A percentile compares a stretch with the other conserved stretches of the same genome.
phyloP scores from a whole-genome alignment of 2,329 filamentous ascomycete genomes.

The Aspergillus pseudotamarii region DNA sequence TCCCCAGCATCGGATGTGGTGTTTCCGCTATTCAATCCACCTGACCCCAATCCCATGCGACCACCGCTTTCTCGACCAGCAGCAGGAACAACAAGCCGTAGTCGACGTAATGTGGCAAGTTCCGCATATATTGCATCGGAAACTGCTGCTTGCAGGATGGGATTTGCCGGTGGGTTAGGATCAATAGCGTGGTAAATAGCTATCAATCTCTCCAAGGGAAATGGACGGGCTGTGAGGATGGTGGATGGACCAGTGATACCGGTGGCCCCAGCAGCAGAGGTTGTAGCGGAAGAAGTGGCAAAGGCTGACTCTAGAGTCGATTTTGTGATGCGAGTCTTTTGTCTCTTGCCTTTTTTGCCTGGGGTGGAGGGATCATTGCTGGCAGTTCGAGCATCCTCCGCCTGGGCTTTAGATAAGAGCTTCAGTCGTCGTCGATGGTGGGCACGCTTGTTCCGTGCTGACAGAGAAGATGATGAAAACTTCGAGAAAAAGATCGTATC shows the following conservation, averaged over 20 bases:
- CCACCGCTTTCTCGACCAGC: conserved; percentile 36
- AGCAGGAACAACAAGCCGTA: conserved; percentile 50
- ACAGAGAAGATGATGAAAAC: conserved; percentile 47
- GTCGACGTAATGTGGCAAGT: conserved; percentile 48
- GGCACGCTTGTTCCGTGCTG: conserved; percentile 47
- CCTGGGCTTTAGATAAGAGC: conserved; percentile 42
- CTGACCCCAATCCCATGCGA: conserved; percentile 25
- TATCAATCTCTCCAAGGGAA: conserved; percentile 49
- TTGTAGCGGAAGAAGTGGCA: conserved; percentile 41
- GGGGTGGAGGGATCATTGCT: conserved; percentile 32
- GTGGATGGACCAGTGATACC: conserved; percentile 42
- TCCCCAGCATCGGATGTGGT: conserved; percentile 45
- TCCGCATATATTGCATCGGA: conserved; percentile 50
- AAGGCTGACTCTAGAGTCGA: conserved; percentile 44
- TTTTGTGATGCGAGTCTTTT: conserved; percentile 45
- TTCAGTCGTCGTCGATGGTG: conserved; percentile 47
- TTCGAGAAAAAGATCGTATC: conserved; percentile 55
- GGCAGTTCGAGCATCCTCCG: conserved; percentile 36
- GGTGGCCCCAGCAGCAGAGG: conserved; percentile 32
- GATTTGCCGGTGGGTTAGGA: conserved; percentile 46
- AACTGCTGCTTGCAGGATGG: conserved; percentile 37
- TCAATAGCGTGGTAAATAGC: conserved; percentile 53
- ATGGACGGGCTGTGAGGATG: conserved; percentile 45
- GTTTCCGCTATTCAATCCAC: conserved; percentile 36
- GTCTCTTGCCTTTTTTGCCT: conserved; percentile 37